Percentiles rank a stretch among this genome's conserved stretches.
Conservation (phyloP, 345 rosid species). For the Salix caprea region DNA sequence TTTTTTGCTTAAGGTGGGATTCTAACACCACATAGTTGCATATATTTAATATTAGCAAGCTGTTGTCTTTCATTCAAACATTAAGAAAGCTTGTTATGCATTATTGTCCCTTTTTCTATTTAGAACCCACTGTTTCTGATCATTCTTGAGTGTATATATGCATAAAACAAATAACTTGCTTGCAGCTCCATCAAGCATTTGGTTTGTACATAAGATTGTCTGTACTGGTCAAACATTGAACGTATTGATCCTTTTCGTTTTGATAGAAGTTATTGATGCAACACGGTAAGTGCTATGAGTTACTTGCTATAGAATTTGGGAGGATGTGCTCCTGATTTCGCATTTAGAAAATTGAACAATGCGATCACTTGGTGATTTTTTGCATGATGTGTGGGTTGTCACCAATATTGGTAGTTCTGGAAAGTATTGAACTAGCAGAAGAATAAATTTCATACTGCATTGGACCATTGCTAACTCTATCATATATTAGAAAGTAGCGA, state of each 20-base stretch:
- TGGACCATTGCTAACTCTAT: neutral
- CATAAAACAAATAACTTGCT: neutral
- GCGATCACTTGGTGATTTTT: neutral
- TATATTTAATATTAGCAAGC: conserved; percentile 4
- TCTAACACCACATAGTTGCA: neutral
- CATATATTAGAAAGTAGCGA: neutral
- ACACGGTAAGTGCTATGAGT: neutral
- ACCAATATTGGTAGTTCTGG: neutral
- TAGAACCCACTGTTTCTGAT: conserved; percentile 1
- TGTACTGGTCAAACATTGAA: too few relatives aligned
- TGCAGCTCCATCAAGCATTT: neutral
- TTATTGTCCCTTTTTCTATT: neutral
- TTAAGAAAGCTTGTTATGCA: neutral
- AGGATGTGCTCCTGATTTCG: neutral
- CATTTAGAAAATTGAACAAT: neutral
- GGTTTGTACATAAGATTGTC: neutral
- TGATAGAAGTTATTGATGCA: neutral
- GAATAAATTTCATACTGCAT: neutral
- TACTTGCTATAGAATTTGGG: neutral
- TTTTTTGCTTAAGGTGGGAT: conserved; percentile 83
- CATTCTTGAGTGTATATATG: neutral
- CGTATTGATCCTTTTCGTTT: neutral
- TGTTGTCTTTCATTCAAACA: neutral
- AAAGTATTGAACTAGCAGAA: neutral
- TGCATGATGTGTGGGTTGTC: neutral